A percentile compares a stretch with the other conserved stretches of the same genome.
Evolutionary conservation across 768 basidiomycete species (phyloP).

Genomic region (Boletus sp.): DNA sequence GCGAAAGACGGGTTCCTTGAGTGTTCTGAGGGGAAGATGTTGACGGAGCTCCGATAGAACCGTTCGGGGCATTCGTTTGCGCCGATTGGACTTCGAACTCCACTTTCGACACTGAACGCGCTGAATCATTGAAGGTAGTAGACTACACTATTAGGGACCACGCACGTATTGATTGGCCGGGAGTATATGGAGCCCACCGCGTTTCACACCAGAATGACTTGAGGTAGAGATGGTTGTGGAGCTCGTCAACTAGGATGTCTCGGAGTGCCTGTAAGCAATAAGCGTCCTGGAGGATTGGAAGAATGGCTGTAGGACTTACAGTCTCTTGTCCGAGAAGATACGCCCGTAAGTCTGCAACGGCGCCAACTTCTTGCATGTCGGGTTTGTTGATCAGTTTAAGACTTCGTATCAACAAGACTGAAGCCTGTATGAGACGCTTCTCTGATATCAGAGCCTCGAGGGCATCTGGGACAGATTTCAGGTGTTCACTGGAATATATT

Average conservation of each 20-base stretch:
- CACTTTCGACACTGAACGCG: constrained; percentile 56
- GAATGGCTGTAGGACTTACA: constrained; percentile 43
- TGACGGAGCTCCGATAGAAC: constrained; percentile 26
- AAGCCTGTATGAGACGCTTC: constrained; percentile 87
- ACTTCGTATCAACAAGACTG: constrained; percentile 81
- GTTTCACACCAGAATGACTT: constrained; percentile 96
- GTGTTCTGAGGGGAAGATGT: constrained; percentile 39
- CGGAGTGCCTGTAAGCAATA: constrained; percentile 64
- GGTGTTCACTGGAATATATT: constrained; percentile 61
- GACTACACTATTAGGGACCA: background rate
- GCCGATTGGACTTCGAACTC: constrained; percentile 56
- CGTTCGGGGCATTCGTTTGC: constrained; percentile 21
- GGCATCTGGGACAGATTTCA: constrained; percentile 88
- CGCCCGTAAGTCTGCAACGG: constrained; percentile 79
- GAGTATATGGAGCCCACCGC: constrained; percentile 83
- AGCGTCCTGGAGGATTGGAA: background rate
- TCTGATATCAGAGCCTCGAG: constrained; percentile 95
- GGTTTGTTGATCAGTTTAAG: constrained; percentile 87
- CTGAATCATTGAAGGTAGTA: constrained; percentile 10
- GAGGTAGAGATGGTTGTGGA: constrained; percentile 96
- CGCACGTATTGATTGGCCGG: constrained; percentile 77
- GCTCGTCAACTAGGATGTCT: constrained; percentile 92
- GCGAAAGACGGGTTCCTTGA: constrained; percentile 51
- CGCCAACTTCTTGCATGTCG: constrained; percentile 96
- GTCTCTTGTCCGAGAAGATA: constrained; percentile 87